Base-by-base conservation (phyloP, 2,329 filamentous ascomycete species). In the Lecanoromycetidae sp. region DNA sequence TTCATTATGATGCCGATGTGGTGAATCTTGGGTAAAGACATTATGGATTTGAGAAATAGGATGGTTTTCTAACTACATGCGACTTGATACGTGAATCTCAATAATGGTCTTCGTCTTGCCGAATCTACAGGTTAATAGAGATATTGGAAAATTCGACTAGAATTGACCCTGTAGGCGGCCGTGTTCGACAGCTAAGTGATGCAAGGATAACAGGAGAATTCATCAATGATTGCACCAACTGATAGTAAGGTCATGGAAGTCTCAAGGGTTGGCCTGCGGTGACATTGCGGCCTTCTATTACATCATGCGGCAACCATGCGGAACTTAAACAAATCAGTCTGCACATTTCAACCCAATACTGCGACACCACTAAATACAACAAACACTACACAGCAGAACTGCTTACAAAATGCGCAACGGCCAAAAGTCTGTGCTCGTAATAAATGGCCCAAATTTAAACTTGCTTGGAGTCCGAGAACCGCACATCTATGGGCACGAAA, bases 361-460 rank as follows among this genome's bases (percentile, higher is more conserved):
- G 8, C 8, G 27, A 30, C 8, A 30, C n/a, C 8, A 30, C 27
- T 30, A 30, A 8, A 8, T 30, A 30, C 27, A 8, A 30, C 27
- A 8, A 30, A 8, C 27, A n/a, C n/a, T 8, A 30, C 27, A 8
- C n/a, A 30, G 27, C 27, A 30, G n/a, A 30, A 30, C 27, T 8
- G 27, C n/a, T n/a, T n/a, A n/a, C n/a, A n/a, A n/a, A n/a, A 30
- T 30, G 27, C 27, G 27, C n/a, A n/a, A 30, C 27, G 27, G 35
- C 10, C 27, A 30, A 19, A 65, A 64, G 54, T 63, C 58, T 36
- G 78, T 87, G 59, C 78, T 87, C 56, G 71, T 87, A 54, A 78
- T 87, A 68, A 87, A 87, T 63, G 83, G 84, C n/a, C 82, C 83
- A 26, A 88, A 88, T 62, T 79, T 88, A 57, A 87, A 87, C 66